Evolutionary conservation across 305 asterid species (phyloP), one percentile per base, ranked within the genome.

Genomic region (Petunia hybrid): DNA sequence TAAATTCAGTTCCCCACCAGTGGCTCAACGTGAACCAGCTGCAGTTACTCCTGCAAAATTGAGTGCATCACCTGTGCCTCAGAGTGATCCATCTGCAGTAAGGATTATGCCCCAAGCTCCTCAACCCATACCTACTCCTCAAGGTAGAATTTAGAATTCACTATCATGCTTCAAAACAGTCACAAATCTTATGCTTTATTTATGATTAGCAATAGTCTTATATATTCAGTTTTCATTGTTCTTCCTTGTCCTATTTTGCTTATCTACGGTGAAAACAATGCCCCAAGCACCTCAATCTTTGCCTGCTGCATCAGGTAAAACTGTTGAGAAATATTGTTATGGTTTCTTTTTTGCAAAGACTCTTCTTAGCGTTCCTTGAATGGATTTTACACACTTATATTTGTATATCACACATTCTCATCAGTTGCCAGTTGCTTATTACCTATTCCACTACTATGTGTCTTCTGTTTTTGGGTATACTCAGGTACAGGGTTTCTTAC

Each of bases 221-320:
- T 39, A 14, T 73, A 36, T 73, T 51, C 1, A 8, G 78, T 73
- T 51, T 73, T 36, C 63, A 73, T 36, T 79, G 31, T 79, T 67
- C 45, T 62, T 45, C 51, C 41, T 8, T 83, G 63, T 76, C 79
- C 75, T 79, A 59, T 86, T 39, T 84, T 82, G 51, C 80, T 80
- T 90, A 92, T 92, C 86, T 70, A 68, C 90, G 38, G 86, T 85
- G 86, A 91, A 81, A 84, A 85, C 76, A 83, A 57, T 83, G 88
- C 89, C 94, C 74, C 98, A 87, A 85, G 90, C 82, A 76, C 82
- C 92, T 78, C 93, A 87, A 53, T 88, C 94, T 81, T 51, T 84
- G 79, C 86, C 95, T 87, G 88, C 90, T 84, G 86, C 93, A 78
- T 81, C 92, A 85, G 97, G 97, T 94, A 86, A 68, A 84, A 67